Conservation (phyloP, 768 basidiomycete genomes). For the Brasilioporus rufonigricans region DNA sequence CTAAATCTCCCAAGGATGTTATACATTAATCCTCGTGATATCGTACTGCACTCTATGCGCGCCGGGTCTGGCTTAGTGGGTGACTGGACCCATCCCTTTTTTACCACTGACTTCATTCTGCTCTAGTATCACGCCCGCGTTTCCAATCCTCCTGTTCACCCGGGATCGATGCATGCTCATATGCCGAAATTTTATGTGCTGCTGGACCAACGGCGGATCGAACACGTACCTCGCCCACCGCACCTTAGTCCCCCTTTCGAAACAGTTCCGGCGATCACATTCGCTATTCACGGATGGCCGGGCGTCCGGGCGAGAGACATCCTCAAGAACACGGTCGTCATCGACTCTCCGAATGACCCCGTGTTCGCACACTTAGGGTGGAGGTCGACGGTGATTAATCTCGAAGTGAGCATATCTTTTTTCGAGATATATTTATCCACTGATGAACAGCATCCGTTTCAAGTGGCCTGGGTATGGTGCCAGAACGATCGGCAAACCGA, state of each 20-base stretch:
- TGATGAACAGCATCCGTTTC: too few species aligned
- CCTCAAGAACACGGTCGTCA: neutral
- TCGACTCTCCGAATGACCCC: constrained; percentile 20
- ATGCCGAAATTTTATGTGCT: constrained; percentile 22
- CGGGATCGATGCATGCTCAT: neutral
- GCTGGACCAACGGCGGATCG: constrained; percentile 16
- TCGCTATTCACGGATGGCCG: constrained; percentile 14
- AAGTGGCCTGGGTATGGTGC: constrained; percentile 8
- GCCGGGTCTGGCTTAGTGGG: too few species aligned
- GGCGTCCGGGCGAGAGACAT: constrained; percentile 22
- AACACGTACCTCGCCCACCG: constrained; percentile 20
- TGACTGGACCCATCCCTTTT: too few species aligned
- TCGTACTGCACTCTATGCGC: too few species aligned
- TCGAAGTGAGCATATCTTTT: constrained; percentile 21
- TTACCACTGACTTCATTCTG: too few species aligned
- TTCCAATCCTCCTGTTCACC: constrained; percentile 23
- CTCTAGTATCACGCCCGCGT: too few species aligned
- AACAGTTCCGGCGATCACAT: constrained; percentile 16
- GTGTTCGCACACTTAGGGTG: constrained; percentile 22
- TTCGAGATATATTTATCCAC: too few species aligned
- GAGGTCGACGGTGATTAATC: constrained; percentile 17
- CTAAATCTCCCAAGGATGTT: too few species aligned
- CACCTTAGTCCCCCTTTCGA: constrained; percentile 12
- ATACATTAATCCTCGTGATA: too few species aligned
- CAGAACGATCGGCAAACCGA: neutral